A percentile compares a stretch with the other conserved stretches of the same genome.
Evolutionary conservation across 352 stramenopile species (phyloP).

Genomic region (Elongisporangium prolatum): DNA sequence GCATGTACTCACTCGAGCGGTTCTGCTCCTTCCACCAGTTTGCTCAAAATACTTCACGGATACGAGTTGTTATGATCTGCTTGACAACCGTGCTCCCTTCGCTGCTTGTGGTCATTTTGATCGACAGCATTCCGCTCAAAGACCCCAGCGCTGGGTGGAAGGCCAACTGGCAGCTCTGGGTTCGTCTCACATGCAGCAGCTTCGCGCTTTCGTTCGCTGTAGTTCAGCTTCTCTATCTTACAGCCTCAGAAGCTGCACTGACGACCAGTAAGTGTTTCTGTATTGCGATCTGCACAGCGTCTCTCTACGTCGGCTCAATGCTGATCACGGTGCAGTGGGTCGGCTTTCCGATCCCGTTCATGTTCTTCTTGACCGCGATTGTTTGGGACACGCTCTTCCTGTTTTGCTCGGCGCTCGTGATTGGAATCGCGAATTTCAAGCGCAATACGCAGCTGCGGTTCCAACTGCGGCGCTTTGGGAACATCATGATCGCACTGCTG

Average conservation of each 20-base stretch:
- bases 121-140: conserved; percentile 11
- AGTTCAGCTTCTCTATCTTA: conserved; percentile 11
- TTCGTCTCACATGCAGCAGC: conserved; percentile 4
- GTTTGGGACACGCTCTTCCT: no score
- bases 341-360: conserved; percentile 19
- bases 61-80: conserved; percentile 9
- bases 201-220: conserved; percentile 12
- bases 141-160: conserved; percentile 9
- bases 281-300: conserved; percentile 9
- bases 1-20: no score
- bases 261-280: not conserved
- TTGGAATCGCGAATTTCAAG: no score
- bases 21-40: no score
- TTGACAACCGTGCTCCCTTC: conserved; percentile 8
- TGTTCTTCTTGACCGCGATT: conserved; percentile 13
- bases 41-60: not conserved
- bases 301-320: conserved; percentile 2
- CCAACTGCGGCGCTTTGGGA: no score
- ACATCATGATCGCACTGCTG: not conserved
- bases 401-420: no score
- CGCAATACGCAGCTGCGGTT: no score
- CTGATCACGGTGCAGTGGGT: conserved; percentile 10
- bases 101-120: conserved; percentile 6
- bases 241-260: not conserved
- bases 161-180: conserved; percentile 3